A percentile compares a stretch with the other conserved stretches of the same genome.
Evolutionary conservation across 768 basidiomycete genomes (phyloP).

Genomic region (Mycena polygramma): DNA sequence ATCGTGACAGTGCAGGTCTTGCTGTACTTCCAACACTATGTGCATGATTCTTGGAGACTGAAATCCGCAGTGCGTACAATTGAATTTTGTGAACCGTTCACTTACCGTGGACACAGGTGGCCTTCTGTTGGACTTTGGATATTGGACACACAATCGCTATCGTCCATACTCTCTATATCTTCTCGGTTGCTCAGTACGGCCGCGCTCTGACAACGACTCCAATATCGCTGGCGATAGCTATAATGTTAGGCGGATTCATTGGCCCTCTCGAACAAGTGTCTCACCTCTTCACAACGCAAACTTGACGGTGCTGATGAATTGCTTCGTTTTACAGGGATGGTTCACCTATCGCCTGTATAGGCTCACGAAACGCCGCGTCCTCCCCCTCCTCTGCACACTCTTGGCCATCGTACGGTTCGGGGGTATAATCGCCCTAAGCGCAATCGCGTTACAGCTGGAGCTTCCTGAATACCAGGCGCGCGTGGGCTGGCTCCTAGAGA

Average conservation of each 20-base stretch:
- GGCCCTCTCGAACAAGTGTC: slow-evolving; percentile 1
- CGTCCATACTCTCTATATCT: slow-evolving; percentile 8
- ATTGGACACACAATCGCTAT: slow-evolving; percentile 3
- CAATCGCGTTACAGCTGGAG: not conserved
- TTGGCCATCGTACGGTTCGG: not conserved
- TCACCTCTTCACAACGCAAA: too few species aligned
- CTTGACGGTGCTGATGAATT: too few species aligned
- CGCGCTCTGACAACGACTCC: not conserved
- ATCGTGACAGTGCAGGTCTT: not conserved
- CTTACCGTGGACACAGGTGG: not conserved
- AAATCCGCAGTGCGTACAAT: not conserved
- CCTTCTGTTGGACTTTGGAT: not conserved
- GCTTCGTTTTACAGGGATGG: not conserved
- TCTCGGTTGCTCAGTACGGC: slow-evolving; percentile 3
- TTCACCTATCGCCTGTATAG: not conserved
- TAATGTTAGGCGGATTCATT: not conserved
- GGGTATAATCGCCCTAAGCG: not conserved
- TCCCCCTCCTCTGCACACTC: not conserved
- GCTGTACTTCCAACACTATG: not conserved
- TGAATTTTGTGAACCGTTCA: not conserved
- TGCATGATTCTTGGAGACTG: not conserved
- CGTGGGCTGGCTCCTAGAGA: slow-evolving; percentile 1
- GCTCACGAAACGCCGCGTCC: not conserved
- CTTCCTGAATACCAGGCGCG: not conserved
- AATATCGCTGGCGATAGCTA: not conserved